Evolutionary conservation across 306 rosid species (phyloP).

Genomic region (Psophocarpus tetragonolobus): DNA sequence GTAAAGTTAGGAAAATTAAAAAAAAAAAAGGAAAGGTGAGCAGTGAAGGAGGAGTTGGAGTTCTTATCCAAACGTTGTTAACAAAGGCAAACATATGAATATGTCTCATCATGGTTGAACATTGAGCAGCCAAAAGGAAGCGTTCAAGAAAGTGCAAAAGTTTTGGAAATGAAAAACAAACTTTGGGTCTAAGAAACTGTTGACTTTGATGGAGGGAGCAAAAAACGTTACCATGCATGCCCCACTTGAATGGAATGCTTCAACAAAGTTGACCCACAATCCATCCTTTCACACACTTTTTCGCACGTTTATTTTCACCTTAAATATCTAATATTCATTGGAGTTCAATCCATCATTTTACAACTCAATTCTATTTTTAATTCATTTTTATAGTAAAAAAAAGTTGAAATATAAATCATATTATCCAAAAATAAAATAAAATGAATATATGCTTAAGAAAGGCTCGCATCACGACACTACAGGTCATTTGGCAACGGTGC

Average conservation of each 20-base stretch:
- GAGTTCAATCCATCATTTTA: too few relatives aligned
- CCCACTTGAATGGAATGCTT: constrained; percentile 39
- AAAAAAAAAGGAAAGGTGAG: background rate
- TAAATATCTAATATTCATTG: too few relatives aligned
- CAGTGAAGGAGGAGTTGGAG: constrained; percentile 42
- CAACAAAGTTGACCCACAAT: constrained; percentile 44
- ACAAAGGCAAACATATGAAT: constrained; percentile 4
- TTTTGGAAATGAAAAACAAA: background rate
- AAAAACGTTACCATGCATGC: constrained; percentile 22
- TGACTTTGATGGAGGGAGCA: constrained; percentile 3
- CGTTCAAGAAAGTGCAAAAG: constrained; percentile 33
- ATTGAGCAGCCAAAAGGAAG: background rate
- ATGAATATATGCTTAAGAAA: constrained; percentile 31
- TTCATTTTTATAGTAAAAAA: too few relatives aligned
- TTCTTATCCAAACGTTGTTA: constrained; percentile 33
- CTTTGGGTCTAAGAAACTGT: constrained; percentile 24
- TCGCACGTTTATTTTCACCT: too few relatives aligned
- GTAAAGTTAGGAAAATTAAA: background rate
- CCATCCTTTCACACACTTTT: too few relatives aligned
- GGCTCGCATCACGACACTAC: constrained; percentile 33
- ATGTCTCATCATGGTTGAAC: constrained; percentile 30
- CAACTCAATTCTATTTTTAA: too few relatives aligned
- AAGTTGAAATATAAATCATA: too few relatives aligned
- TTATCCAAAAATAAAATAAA: too few relatives aligned
- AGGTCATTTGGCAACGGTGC: background rate